Percentiles rank a stretch among this genome's conserved stretches.
Evolutionary conservation across 306 rosid species (phyloP).

Genomic region (Fragaria iinumae): DNA sequence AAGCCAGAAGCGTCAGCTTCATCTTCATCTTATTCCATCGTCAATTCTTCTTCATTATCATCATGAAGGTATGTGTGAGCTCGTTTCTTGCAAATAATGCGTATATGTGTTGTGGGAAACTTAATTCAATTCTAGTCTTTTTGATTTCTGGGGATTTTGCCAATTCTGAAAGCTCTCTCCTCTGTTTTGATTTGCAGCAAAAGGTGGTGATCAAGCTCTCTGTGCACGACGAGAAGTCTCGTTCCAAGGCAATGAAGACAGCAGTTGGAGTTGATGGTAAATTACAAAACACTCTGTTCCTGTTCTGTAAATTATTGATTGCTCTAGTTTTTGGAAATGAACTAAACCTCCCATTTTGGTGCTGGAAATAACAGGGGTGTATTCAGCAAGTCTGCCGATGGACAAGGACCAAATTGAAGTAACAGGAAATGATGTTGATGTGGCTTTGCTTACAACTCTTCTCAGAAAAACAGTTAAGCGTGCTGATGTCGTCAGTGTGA

Average conservation of each 20-base stretch:
- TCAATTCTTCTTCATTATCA: not conserved
- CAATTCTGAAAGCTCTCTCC: not conserved
- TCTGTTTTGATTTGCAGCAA: conserved; percentile 37
- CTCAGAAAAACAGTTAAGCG: conserved; percentile 39
- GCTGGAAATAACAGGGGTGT: conserved; percentile 28
- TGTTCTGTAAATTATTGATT: not conserved
- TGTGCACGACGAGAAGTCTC: conserved; percentile 25
- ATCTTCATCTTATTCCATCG: not conserved
- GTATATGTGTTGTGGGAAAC: not conserved
- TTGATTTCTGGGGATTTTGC: not conserved
- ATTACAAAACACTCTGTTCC: not conserved
- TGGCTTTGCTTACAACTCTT: conserved; percentile 32
- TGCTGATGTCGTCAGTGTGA: conserved; percentile 41
- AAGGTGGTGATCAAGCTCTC: conserved; percentile 47
- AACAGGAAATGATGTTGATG: conserved; percentile 41
- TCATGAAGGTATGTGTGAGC: conserved; percentile 16
- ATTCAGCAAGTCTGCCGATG: conserved; percentile 20
- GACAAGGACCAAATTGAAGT: conserved; percentile 39
- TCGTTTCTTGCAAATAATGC: not conserved
- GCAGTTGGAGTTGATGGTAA: conserved; percentile 47
- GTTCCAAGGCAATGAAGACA: conserved; percentile 43
- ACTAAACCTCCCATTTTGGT: not conserved
- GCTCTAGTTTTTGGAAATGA: not conserved
- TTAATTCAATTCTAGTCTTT: not conserved
- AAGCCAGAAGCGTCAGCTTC: not conserved